Percentiles rank a stretch among this genome's conserved stretches.
These are phyloP conservation scores for Parmelia sp. DNA, from an alignment of 495 filamentous ascomycete species.

Conservation along the genomic window DNA sequence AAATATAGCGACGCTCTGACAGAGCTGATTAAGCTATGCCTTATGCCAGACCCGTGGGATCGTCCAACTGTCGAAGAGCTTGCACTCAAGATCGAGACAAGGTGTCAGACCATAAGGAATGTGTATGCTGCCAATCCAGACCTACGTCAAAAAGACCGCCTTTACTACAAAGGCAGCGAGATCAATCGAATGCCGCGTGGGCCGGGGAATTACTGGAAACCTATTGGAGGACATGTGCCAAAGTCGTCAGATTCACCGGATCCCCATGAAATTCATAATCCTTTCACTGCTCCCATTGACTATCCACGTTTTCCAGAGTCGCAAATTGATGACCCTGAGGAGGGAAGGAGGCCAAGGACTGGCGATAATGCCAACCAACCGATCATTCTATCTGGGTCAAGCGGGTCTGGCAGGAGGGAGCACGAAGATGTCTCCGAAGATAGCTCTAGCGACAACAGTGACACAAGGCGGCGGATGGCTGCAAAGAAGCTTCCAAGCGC, in stretches of 20 bases:
- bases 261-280: background rate
- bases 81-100: background rate
- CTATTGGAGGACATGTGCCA: background rate
- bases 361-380: background rate
- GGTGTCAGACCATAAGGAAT: background rate
- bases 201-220: background rate
- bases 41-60: background rate
- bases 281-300: background rate
- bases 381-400: background rate
- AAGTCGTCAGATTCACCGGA: background rate
- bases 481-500: background rate
- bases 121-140: background rate
- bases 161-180: constrained; percentile 2
- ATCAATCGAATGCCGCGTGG: background rate
- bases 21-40: background rate
- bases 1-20: background rate
- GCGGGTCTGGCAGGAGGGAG: background rate
- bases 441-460: background rate
- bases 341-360: background rate
- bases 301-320: background rate
- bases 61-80: background rate
- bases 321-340: background rate
- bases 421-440: background rate
- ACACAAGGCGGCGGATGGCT: background rate
- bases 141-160: background rate